phyloP scores from a whole-genome alignment of 305 asterid species.

The Fraxinus baroniana region DNA sequence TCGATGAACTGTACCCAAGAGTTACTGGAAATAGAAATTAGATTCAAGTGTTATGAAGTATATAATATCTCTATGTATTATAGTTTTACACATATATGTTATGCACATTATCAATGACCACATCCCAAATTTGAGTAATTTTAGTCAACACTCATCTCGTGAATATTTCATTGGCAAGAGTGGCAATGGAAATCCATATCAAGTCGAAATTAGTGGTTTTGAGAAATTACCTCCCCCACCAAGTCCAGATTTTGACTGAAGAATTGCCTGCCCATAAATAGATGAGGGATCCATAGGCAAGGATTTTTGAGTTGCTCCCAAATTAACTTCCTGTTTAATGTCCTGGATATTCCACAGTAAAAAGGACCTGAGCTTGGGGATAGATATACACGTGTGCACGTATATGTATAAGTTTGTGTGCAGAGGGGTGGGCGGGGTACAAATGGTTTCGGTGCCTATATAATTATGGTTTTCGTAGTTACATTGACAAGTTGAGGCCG shows the following conservation, averaged over 20 bases:
- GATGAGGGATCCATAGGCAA: slow-evolving; percentile 90
- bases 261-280: slow-evolving; percentile 90
- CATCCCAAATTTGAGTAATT: not conserved
- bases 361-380: slow-evolving; percentile 13
- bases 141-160: not conserved
- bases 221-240: slow-evolving; percentile 75
- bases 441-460: not conserved
- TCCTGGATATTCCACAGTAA: slow-evolving; percentile 49
- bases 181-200: not conserved
- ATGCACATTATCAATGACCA: not conserved
- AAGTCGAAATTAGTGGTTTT: not conserved
- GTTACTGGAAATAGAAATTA: not conserved
- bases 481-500: slow-evolving; percentile 78
- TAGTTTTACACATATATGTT: not conserved
- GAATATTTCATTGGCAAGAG: not conserved
- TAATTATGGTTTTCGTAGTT: slow-evolving; percentile 34
- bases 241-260: slow-evolving; percentile 94
- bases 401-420: not conserved
- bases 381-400: not conserved
- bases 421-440: not conserved
- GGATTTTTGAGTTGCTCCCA: slow-evolving; percentile 79
- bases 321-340: slow-evolving; percentile 68
- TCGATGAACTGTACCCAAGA: not conserved
- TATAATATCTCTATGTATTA: not conserved
- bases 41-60: not conserved